Percentiles rank a stretch among this genome's conserved stretches.
These are phyloP conservation scores for Castanea sativa DNA, from an alignment of 306 rosid species.

Conservation along the genomic window DNA sequence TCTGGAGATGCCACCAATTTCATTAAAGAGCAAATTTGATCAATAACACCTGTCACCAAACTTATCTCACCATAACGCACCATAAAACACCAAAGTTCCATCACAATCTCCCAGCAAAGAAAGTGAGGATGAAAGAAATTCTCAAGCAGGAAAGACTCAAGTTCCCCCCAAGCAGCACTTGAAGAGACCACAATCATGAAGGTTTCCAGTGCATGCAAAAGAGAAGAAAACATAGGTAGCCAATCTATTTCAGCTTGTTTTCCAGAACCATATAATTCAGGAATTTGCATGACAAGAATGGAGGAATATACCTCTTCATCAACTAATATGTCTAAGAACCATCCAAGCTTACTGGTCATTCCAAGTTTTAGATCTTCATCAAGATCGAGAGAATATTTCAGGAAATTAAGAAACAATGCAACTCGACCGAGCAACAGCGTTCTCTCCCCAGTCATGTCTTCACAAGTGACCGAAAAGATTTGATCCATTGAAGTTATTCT, in stretches of 20 bases:
- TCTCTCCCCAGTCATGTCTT: slow-evolving; percentile 45
- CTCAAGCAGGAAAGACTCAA: slow-evolving; percentile 72
- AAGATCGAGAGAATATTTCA: slow-evolving; percentile 59
- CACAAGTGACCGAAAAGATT: slow-evolving; percentile 43
- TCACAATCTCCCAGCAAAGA: slow-evolving; percentile 80
- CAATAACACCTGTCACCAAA: slow-evolving; percentile 44
- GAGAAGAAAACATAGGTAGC: slow-evolving; percentile 59
- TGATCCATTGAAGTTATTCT: slow-evolving; percentile 30
- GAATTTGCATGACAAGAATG: slow-evolving; percentile 65
- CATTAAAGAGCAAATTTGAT: slow-evolving; percentile 58
- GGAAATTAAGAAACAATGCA: slow-evolving; percentile 49
- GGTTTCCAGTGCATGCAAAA: slow-evolving; percentile 69
- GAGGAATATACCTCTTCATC: slow-evolving; percentile 70
- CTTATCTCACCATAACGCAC: slow-evolving; percentile 61
- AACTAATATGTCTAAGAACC: slow-evolving; percentile 62
- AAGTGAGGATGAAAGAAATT: slow-evolving; percentile 91
- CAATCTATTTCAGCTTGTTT: slow-evolving; percentile 53
- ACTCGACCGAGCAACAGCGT: slow-evolving; percentile 49
- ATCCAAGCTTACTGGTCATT: slow-evolving; percentile 53
- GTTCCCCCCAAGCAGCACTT: slow-evolving; percentile 57
- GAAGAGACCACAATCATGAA: slow-evolving; percentile 73
- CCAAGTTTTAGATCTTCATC: slow-evolving; percentile 48
- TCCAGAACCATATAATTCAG: slow-evolving; percentile 49
- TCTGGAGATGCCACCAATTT: slow-evolving; percentile 63
- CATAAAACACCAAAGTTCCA: slow-evolving; percentile 93